Evolutionary conservation across 768 basidiomycete species (phyloP), one percentile per base, ranked within the genome.

Genomic region (Tubosaeta sp.): DNA sequence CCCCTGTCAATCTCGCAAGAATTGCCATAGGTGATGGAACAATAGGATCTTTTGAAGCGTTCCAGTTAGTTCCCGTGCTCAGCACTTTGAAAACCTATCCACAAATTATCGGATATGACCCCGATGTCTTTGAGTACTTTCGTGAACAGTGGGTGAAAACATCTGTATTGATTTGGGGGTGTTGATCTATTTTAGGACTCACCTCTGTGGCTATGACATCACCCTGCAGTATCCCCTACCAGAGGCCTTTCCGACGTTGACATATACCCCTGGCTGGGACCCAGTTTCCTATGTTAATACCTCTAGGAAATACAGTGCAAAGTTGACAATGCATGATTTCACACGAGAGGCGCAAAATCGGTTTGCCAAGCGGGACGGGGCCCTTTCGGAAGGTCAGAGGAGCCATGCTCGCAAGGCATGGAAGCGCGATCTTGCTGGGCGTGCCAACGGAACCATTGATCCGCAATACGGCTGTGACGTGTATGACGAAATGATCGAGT

Each of bases 11-110:
- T 10, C 73, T 89, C 29, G 72, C 79, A 1, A 84, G 83, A 63
- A 79, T 89, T 48, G 82, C 77, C 12, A 86, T 91, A 43, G 88
- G 88, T 14, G 83, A 89, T 66, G 84, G 81, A 11, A 69, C 83
- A 10, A 74, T 87, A 16, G 73, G 77, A 3, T 72, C 78, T n/a
- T 72, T 58, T 31, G 72, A 74, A 45, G 76, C 77, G 9, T 85
- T 78, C 48, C 71, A 77, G 50, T 66, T 81, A 25, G 57, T 82
- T 0, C 81, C 87, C 27, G 76, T 82, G 11, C 83, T 86, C 61
- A 59, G 76, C 50, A 72, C 85, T 29, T 65, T 88, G 16, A 79
- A 86, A 68, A 88, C 88, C 5, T 86, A 84, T 61, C 88, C 88
- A 1, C 87, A 88, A 62, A 69, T 89, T 27, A 86, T 90, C 47